Evolutionary conservation across 164 flowering plant species (phyloP), one percentile per base, ranked within the genome.

Genomic region (Vitis rupestris): DNA sequence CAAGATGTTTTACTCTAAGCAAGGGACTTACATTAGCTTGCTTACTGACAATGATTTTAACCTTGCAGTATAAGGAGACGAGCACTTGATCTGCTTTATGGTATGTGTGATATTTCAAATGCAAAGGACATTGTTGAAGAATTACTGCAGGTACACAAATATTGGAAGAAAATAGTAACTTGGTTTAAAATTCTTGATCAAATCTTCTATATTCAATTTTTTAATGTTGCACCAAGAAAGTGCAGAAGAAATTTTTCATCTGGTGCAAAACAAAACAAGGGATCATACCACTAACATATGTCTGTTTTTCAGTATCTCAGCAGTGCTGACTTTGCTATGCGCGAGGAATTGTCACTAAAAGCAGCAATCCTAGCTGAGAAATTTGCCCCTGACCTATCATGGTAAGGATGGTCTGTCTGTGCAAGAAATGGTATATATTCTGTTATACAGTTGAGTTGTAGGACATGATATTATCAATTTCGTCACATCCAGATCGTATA

Each of bases 81-180:
- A 66, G 98, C 99, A 74, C 98, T 96, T 81, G 99, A 96, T 86
- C 84, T 96, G 79, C 90, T 96, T 3, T 93, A 96, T 86, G 98
- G 96, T 71, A 93, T 96, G 99, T 96, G 99, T 77, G 99, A 96
- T 80, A 90, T 96, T 74, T 84, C 99, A 61, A 96, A 96, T 82
- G 97, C 99, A 57, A 96, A 96, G 84, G 99, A 96, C 78, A 96
- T 96, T 63, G 99, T 96, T 74, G 99, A 96, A 83, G 99, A 93
- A 80, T 61, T 96, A 61, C 78, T 96, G 82, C 99, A 96, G 99
- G 99, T 96, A 81, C 52, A 19, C 44, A 52, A 1, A 11, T 49
- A 49, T 27, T 23, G 66, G 44, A 37, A 15, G 56, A 53, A 53
- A 12, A 61, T 31, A 8, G 11, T 53, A 15, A n/a, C 5, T 50